Base-by-base conservation (phyloP, 2,329 filamentous ascomycete genomes). In the Chrysosporium keratinophilum region DNA sequence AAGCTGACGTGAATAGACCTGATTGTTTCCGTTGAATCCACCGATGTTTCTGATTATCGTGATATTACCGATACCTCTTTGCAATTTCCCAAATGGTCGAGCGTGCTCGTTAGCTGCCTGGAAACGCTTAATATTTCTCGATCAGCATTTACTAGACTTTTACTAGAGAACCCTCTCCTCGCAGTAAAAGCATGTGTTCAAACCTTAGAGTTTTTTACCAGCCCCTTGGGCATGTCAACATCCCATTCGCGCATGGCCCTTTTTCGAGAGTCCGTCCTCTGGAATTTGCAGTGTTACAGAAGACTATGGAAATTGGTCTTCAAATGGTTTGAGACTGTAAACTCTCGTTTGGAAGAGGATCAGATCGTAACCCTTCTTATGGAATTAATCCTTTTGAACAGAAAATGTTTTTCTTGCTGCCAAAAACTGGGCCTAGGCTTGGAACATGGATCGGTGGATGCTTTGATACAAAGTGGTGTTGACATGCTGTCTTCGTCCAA, bases 21-120 rank as follows among this genome's bases (percentile, higher is more conserved):
- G 12, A 51, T 78, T 12, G 60, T 60, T 52, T 68, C 69, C 14
- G 58, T 78, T 39, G 73, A 77, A 54, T 56, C 56, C 34, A 52
- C 61, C 2, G 59, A 67, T 41, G 28, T 50, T 35, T 57, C 54
- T 15, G 54, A 50, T 11, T 44, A 49, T 23, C 56, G 44, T 28
- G 52, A 54, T 28, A 23, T 54, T 17, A 55, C 42, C 33, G 31
- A 42, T 15, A 34, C 45, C 31, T 60, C 55, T 14, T 33, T 67
- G 19, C 60, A 56, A 17, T 57, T 57, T 51, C 69, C 68, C 2
- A 55, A 60, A 2, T 52, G 53, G 28, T 58, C 59, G 33, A 62
- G 62, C 15, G 58, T 59, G 15, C 57, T 71, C 39, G 54, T 62
- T 23, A 57, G 58, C 53, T 64, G 65, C 39, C 54, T 71, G 44